phyloP scores from a whole-genome alignment of 2,329 filamentous ascomycete genomes.

The Davidsoniella eucalypti region DNA sequence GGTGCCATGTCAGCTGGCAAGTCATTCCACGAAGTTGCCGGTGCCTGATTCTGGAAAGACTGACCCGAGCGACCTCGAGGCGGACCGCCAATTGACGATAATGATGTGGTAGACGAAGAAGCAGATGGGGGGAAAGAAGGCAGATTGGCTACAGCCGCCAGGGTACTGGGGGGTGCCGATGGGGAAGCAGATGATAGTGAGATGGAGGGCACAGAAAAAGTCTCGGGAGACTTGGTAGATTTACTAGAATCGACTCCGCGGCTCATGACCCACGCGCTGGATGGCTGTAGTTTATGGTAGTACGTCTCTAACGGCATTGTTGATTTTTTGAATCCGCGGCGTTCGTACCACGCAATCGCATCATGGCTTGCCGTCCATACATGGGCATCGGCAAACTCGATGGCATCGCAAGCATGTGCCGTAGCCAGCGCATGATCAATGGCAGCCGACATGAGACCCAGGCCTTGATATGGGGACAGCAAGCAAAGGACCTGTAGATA shows the following conservation, averaged over 20 bases:
- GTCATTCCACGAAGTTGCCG: conserved; percentile 50
- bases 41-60: conserved; percentile 43
- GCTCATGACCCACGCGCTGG: conserved; percentile 43
- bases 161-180: conserved; percentile 12
- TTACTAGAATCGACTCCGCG: conserved; percentile 23
- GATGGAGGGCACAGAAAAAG: conserved; percentile 11
- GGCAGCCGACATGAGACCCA: conserved; percentile 41
- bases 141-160: conserved; percentile 3
- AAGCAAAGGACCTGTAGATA: conserved; percentile 51
- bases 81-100: conserved; percentile 13
- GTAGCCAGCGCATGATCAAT: conserved; percentile 34
- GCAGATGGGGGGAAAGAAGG: conserved; percentile 13
- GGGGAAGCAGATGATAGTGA: conserved; percentile 4
- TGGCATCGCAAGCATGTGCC: conserved; percentile 23
- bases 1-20: conserved; percentile 41
- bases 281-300: conserved; percentile 44
- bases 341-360: conserved; percentile 44
- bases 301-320: conserved; percentile 36
- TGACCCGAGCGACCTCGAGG: conserved; percentile 20
- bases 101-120: conserved; percentile 22
- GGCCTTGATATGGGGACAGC: conserved; percentile 43
- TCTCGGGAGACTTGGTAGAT: conserved; percentile 13
- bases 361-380: conserved; percentile 53
- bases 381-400: conserved; percentile 40
- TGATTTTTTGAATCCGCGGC: conserved; percentile 37